Base-by-base conservation (phyloP, 106 monocot genomes). In the Phalaenopsis aphrodite region DNA sequence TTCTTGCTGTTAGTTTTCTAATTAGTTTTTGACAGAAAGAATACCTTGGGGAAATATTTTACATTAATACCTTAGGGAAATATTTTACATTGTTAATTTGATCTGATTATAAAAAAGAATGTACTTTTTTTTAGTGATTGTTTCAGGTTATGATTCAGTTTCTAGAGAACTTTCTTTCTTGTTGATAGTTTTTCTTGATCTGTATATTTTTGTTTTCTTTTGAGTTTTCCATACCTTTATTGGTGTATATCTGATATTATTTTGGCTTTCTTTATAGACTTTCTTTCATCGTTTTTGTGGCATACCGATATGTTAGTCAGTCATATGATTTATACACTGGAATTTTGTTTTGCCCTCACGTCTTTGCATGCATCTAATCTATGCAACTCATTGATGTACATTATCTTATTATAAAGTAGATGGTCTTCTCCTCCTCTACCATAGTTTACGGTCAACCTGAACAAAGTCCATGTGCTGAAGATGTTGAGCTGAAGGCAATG, bases 401-500 rank as follows among this genome's bases (percentile, higher is more conserved):
- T 39, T 37, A 66, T 69, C 69, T 37, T 69, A 37, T 69, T 79
- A 58, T 58, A 66, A 47, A 30, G 46, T 78, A 94, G 94, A 81
- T 95, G 88, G 95, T 95, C 7, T 95, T 92, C 83, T 95, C 95
- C 55, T 95, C 95, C 15, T 95, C 95, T 57, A 84, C 95, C 75
- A 95, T 90, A 71, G 95, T 95, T 78, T 95, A 95, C 80, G 95
- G 95, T 24, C 88, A 88, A 86, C 95, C 95, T 61, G 92, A 95
- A 65, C 90, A 90, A 79, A 90, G 90, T 77, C 95, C 95, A 46
- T 95, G 95, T 75, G 87, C 85, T 56, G 95, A 95, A 81, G 95
- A 90, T 83, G 90, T 87, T 81, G 85, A 92, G 42, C 88, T 92
- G 5, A 88, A 83, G 80, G 95, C 95, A 24, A 90, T 92, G 92